Base-by-base conservation (phyloP, 2,329 filamentous ascomycete species). In the Incumbomyces lentus region DNA sequence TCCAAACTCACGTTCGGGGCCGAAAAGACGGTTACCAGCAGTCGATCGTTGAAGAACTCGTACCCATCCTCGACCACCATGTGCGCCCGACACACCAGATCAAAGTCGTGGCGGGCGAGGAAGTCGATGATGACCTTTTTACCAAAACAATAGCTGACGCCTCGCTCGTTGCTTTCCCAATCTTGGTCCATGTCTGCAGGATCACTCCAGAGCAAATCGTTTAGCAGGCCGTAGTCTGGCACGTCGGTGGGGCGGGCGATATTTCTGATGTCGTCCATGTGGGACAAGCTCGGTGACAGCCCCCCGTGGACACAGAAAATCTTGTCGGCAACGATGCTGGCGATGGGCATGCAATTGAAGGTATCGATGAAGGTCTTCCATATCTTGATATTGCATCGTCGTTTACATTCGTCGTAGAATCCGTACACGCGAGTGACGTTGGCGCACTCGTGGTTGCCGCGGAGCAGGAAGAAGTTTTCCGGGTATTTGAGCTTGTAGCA, bases 41-140 rank as follows among this genome's bases (percentile, higher is more conserved):
- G 84, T 49, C 92, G 78, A 63, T 98, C 92, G 52, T 86, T 94
- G 66, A 96, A 98, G 66, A 98, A 98, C 61, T 98, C 92, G 66
- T 98, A 98, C 10, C 92, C 92, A 62, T 98, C 92, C 65, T 98
- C 92, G 17, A 98, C 92, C 44, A 98, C 92, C 92, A 96, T 96
- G 68, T 98, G 92, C 40, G 92, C 92, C 55, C 92, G 82, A 64
- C 92, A 98, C 44, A 98, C 90, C 42, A 98, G 72, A 64, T 98
- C 92, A 63, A 98, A 96, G 66, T 98, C 92, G 63, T 98, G 92
- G 47, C 85, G 80, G 49, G 88, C 83, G 53, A 98, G 70, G 64
- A 98, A 98, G 58, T 96, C 88, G 64, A 89, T 89, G 52, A 98
- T 96, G 54, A 98, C 90, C 61, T 93, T 92, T 67, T 96, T 96